phyloP scores from a whole-genome alignment of 2,329 filamentous ascomycete species.

The Ustulina deusta region DNA sequence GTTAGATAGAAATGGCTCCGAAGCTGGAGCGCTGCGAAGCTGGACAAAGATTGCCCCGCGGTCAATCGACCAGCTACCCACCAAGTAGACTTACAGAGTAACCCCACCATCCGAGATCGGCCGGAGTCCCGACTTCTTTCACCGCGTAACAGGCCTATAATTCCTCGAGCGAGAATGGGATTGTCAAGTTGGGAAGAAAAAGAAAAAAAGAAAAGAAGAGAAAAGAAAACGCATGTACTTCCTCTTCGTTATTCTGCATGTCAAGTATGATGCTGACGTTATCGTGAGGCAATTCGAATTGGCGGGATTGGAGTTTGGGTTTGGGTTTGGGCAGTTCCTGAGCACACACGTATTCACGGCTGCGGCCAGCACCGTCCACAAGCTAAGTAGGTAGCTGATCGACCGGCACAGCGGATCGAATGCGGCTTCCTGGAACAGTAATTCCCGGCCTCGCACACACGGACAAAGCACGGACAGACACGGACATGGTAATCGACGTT shows the following conservation, averaged over 20 bases:
- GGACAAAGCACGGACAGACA: not conserved
- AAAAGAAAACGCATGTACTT: too few species aligned
- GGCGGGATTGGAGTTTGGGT: not conserved
- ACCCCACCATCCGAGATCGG: constrained; percentile 46
- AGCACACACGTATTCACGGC: not conserved
- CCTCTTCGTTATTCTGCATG: not conserved
- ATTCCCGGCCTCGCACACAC: not conserved
- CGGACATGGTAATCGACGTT: too few species aligned
- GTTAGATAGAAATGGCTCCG: constrained; percentile 18
- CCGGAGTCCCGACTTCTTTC: constrained; percentile 2
- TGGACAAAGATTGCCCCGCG: constrained; percentile 31
- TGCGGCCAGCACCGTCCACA: not conserved
- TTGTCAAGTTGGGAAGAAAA: not conserved
- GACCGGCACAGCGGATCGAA: not conserved
- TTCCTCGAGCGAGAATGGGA: not conserved
- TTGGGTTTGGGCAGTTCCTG: too few species aligned
- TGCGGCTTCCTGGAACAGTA: not conserved
- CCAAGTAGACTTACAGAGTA: too few species aligned
- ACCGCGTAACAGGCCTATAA: not conserved
- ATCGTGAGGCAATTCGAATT: not conserved
- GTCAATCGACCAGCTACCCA: too few species aligned
- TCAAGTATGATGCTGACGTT: not conserved
- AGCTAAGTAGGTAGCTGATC: not conserved
- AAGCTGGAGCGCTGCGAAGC: constrained; percentile 32
- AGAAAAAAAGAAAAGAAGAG: not conserved